Base-by-base conservation (phyloP, 179 eudicot genomes). In the Vitellaria paradoxa region DNA sequence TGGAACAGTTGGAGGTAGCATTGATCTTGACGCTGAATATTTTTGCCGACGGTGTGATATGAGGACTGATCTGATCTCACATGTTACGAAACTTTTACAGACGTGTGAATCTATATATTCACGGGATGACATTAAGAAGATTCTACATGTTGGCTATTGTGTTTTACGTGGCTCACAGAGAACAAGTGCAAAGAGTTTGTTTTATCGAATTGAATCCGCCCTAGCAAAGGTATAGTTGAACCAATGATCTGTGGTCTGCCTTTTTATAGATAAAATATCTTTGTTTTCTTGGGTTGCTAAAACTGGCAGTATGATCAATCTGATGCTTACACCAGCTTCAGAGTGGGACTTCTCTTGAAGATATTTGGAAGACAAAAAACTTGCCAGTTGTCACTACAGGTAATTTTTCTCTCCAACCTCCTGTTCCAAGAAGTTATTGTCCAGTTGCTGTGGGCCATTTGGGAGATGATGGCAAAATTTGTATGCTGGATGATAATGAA, bases 21-120 rank as follows among this genome's bases (percentile, higher is more conserved):
- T 93, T 59, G 88, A 89, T n/a, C 80, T 96, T 74, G 94, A 96
- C 85, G 91, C 94, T 62, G 92, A 96, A 79, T 96, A 93, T 83
- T 92, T 86, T 79, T 96, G 99, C 81, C 86, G 96, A 18, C 91
- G 93, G 37, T 96, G 99, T 86, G 98, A 96, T 87, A 74, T 87
- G 45, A 91, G 87, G 81, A 93, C 96, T 20, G 94, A 91, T 84
- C 83, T 96, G 74, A 84, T 89, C 76, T 68, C 87, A 45, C 94
- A 90, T 86, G 92, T 93, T 64, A 26, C 60, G 2, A 84, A 82
- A 69, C 83, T 93, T 76, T 75, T 90, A 66, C 71, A 77, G 77
- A 86, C 81, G 42, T 92, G 98, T 76, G 83, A 90, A 77, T 79
- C 93, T 56, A 67, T 83, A 79, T 81, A 76, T 75, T 87, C 94